phyloP scores from a whole-genome alignment of 495 filamentous ascomycete genomes.

The Lasiosphaeris hirsuta region DNA sequence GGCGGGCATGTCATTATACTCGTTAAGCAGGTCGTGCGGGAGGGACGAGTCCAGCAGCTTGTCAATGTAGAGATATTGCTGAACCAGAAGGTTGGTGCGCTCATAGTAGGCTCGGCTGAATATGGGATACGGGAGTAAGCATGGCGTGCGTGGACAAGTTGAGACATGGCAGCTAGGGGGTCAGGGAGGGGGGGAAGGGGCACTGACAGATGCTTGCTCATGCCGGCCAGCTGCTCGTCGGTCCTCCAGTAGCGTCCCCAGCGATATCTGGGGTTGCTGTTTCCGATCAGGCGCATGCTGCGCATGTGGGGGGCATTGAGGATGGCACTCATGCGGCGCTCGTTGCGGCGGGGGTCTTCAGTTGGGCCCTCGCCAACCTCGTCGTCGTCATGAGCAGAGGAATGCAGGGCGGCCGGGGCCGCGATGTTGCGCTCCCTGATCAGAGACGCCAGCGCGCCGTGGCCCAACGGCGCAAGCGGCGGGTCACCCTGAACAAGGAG shows the following conservation, averaged over 20 bases:
- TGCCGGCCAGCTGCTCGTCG: conserved; percentile 57
- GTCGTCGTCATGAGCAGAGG: conserved; percentile 16
- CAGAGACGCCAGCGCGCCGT: conserved; percentile 34
- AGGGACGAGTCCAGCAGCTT: conserved; percentile 84
- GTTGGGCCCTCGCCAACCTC: conserved; percentile 14
- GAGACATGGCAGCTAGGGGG: background rate
- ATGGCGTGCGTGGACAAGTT: too few relatives aligned
- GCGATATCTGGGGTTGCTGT: conserved; percentile 68
- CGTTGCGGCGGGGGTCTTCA: conserved; percentile 41
- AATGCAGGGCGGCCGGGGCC: conserved; percentile 24
- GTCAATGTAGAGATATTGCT: conserved; percentile 89
- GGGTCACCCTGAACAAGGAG: conserved; percentile 38
- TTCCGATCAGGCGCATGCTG: conserved; percentile 73
- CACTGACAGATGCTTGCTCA: conserved; percentile 61
- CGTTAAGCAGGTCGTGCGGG: conserved; percentile 80
- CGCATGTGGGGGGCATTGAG: conserved; percentile 69
- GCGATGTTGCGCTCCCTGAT: conserved; percentile 34
- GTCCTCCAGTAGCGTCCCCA: conserved; percentile 76
- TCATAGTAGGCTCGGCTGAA: conserved; percentile 73
- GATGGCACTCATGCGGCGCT: conserved; percentile 49
- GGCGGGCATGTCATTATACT: conserved; percentile 61
- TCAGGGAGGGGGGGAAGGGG: background rate
- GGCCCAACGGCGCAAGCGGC: conserved; percentile 26
- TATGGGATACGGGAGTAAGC: conserved; percentile 3
- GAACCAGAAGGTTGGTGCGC: conserved; percentile 75